These are phyloP conservation scores for Blastocystis sp. DNA, from an alignment of 352 stramenopile genomes.

Conservation along the genomic window DNA sequence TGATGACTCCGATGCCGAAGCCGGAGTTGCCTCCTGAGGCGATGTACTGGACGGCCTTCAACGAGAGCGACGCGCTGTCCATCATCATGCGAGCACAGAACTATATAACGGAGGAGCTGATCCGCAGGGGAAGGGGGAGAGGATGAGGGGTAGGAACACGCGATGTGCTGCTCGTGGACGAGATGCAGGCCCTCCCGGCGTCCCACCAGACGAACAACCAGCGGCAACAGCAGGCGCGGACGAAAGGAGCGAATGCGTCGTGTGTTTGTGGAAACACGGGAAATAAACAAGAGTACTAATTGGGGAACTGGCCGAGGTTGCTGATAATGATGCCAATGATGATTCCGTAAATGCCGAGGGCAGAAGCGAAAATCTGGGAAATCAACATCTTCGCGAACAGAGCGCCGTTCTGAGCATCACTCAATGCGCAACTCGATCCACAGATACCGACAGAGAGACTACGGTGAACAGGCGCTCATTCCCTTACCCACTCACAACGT, in stretches of 20 bases:
- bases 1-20: constrained; percentile 51
- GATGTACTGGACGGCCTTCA: constrained; percentile 44
- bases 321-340: constrained; percentile 87
- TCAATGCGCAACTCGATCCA: constrained; percentile 82
- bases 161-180: neutral
- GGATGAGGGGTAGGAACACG: constrained; percentile 1
- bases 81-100: constrained; percentile 64
- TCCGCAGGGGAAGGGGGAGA: neutral
- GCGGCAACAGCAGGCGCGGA: neutral
- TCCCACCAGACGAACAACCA: neutral
- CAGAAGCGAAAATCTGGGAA: constrained; percentile 86
- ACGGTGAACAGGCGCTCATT: neutral
- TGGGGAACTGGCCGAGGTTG: constrained; percentile 84
- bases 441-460: constrained; percentile 84
- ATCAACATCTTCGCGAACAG: constrained; percentile 87
- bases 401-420: constrained; percentile 82
- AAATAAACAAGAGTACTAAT: constrained; percentile 73
- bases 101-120: constrained; percentile 54
- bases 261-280: constrained; percentile 31
- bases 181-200: neutral
- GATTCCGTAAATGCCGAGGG: constrained; percentile 84
- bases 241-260: constrained; percentile 1
- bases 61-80: constrained; percentile 24
- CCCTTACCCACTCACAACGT: constrained; percentile 82
- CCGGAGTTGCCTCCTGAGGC: constrained; percentile 7